phyloP scores from a whole-genome alignment of 23 red algal species.

The Gracilaria gracilis region DNA sequence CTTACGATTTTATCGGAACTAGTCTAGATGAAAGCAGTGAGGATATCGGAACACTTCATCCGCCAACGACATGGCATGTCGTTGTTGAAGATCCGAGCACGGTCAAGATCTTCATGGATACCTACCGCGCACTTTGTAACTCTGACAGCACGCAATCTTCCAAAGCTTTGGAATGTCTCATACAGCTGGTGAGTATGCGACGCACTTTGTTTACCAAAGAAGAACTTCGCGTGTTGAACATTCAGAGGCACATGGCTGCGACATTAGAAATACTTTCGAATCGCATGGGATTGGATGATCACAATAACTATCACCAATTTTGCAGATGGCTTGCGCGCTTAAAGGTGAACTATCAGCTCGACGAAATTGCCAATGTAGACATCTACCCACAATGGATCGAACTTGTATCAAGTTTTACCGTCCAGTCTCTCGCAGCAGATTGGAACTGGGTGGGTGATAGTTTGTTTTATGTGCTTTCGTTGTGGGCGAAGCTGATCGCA shows the following conservation, averaged over 20 bases:
- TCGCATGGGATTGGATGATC: conserved; percentile 74
- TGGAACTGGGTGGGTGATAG: conserved; percentile 85
- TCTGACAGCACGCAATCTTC: conserved; percentile 55
- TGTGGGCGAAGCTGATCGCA: conserved; percentile 76
- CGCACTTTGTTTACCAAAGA: conserved; percentile 83
- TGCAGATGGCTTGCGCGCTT: conserved; percentile 89
- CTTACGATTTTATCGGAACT: conserved; percentile 88
- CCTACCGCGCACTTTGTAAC: conserved; percentile 64
- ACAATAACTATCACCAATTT: conserved; percentile 89
- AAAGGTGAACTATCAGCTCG: conserved; percentile 91
- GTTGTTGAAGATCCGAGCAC: conserved; percentile 80
- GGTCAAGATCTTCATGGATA: conserved; percentile 78
- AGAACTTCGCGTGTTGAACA: conserved; percentile 77
- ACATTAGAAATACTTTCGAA: conserved; percentile 72
- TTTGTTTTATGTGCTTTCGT: conserved; percentile 79
- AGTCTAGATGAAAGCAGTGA: conserved; percentile 81
- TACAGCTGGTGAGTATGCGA: conserved; percentile 83
- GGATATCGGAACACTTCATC: conserved; percentile 85
- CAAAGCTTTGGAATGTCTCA: conserved; percentile 75
- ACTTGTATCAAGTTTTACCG: conserved; percentile 76
- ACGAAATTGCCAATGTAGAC: conserved; percentile 73
- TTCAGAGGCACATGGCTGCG: conserved; percentile 71
- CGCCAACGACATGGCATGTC: conserved; percentile 75
- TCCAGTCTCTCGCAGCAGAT: conserved; percentile 81
- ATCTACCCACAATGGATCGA: conserved; percentile 83